phyloP scores from a whole-genome alignment of 306 rosid species.

The Lablab purpureus region DNA sequence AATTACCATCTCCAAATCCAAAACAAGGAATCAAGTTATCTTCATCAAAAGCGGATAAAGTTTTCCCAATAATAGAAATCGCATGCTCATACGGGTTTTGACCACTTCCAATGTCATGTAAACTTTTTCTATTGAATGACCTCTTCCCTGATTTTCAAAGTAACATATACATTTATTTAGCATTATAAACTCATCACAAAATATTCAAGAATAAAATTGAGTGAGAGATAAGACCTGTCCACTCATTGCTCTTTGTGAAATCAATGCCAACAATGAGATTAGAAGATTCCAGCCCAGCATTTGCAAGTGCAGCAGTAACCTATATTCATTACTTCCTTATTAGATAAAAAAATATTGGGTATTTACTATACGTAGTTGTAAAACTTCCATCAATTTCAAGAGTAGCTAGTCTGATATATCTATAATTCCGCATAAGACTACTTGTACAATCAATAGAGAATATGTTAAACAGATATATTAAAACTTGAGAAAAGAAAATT shows the following conservation, averaged over 20 bases:
- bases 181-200: slow-evolving; percentile 29
- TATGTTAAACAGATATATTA: not conserved
- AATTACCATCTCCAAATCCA: slow-evolving; percentile 89
- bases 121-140: slow-evolving; percentile 80
- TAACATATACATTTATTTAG: slow-evolving; percentile 34
- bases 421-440: not conserved
- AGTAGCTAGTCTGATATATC: not conserved
- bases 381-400: slow-evolving; percentile 17
- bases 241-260: slow-evolving; percentile 93
- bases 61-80: slow-evolving; percentile 80
- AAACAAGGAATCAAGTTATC: slow-evolving; percentile 89
- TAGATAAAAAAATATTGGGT: slow-evolving; percentile 35
- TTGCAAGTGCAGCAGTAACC: slow-evolving; percentile 79
- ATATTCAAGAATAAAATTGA: slow-evolving; percentile 42
- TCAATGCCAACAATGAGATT: slow-evolving; percentile 91
- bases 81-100: slow-evolving; percentile 84
- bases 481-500: not conserved
- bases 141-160: slow-evolving; percentile 63
- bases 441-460: slow-evolving; percentile 16
- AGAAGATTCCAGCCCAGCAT: slow-evolving; percentile 89
- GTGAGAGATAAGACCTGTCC: slow-evolving; percentile 71
- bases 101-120: slow-evolving; percentile 69
- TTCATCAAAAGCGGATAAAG: slow-evolving; percentile 75
- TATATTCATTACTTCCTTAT: slow-evolving; percentile 52
- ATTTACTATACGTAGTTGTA: slow-evolving; percentile 20